Conservation (phyloP, 345 rosid genomes). For the Corymbia maculata region DNA sequence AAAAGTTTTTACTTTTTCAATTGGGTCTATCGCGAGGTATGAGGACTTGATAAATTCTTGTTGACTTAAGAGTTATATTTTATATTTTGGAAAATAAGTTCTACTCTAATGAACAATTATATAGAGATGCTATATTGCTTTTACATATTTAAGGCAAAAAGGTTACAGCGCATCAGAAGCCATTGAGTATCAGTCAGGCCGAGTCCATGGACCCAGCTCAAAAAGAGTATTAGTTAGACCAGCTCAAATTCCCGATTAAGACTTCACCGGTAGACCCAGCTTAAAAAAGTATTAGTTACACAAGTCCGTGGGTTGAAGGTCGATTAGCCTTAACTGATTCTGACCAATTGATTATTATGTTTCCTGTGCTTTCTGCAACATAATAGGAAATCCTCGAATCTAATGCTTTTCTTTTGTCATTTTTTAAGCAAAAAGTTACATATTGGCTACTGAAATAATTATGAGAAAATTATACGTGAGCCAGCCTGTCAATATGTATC, state of each 20-base stretch:
- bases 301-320: not conserved
- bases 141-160: not conserved
- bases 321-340: not conserved
- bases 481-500: not conserved
- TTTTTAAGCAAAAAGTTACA: not conserved
- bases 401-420: not conserved
- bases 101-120: not conserved
- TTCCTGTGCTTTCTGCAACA: not conserved
- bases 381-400: not conserved
- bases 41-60: not conserved
- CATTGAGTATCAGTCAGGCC: not conserved
- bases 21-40: not conserved
- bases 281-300: not conserved
- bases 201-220: not conserved
- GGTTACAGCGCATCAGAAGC: not conserved
- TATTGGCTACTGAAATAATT: not conserved
- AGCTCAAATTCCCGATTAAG: not conserved
- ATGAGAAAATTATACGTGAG: not conserved
- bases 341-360: not conserved
- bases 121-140: not conserved
- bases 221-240: not conserved
- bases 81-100: not conserved
- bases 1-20: not conserved
- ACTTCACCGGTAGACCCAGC: not conserved
- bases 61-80: not conserved